phyloP scores from a whole-genome alignment of 192 early-diverging fungal species.

The Ambispora gerdemannii region DNA sequence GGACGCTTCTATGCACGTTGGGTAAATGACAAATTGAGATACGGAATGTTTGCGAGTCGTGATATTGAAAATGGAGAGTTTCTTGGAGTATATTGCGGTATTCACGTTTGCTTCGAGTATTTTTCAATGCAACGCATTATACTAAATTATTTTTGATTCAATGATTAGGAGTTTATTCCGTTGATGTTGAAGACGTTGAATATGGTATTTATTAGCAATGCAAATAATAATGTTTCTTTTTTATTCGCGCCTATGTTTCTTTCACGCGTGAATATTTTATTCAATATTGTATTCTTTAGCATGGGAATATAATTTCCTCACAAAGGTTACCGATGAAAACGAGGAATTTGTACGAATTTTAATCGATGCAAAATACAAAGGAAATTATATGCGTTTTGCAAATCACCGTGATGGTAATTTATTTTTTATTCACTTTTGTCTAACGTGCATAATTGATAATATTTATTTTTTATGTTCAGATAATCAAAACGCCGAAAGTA shows the following conservation, averaged over 20 bases:
- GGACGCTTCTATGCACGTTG: slow-evolving; percentile 22
- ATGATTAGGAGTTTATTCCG: background rate
- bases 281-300: slow-evolving; percentile 5
- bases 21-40: slow-evolving; percentile 27
- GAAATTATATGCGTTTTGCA: slow-evolving; percentile 28
- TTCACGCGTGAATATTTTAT: background rate
- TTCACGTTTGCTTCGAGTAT: too few species aligned
- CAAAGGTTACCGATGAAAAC: slow-evolving; percentile 6
- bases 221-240: background rate
- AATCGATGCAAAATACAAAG: slow-evolving; percentile 21
- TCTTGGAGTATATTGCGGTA: slow-evolving; percentile 22
- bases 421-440: background rate
- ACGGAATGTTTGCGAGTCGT: slow-evolving; percentile 19
- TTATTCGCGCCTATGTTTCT: background rate
- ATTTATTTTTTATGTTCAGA: background rate
- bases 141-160: too few species aligned
- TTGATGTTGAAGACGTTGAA: background rate
- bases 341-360: background rate
- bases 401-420: slow-evolving; percentile 27
- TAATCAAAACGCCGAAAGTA: slow-evolving; percentile 18
- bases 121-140: too few species aligned
- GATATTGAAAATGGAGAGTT: background rate
- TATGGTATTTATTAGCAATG: slow-evolving; percentile 12
- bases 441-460: too few species aligned
- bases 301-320: slow-evolving; percentile 30